phyloP scores from a whole-genome alignment of 495 filamentous ascomycete genomes.

The Aspergillus wentii region DNA sequence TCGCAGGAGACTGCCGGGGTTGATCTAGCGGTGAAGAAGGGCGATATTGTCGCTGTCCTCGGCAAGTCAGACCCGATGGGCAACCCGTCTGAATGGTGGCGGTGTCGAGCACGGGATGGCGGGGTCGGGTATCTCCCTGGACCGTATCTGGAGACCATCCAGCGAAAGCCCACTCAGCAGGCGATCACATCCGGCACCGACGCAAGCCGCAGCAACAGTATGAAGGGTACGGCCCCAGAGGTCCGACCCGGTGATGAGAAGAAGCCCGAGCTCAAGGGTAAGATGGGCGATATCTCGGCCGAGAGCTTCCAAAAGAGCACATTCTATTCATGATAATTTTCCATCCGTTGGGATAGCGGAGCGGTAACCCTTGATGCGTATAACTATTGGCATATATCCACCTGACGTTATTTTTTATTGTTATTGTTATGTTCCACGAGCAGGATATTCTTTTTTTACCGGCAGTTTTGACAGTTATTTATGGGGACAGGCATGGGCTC shows the following conservation, averaged over 20 bases:
- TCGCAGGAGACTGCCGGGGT: conserved; percentile 62
- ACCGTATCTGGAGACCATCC: conserved; percentile 81
- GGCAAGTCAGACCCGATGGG: conserved; percentile 90
- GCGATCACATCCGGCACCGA: conserved; percentile 43
- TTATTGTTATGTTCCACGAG: too few species aligned
- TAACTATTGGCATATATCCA: too few species aligned
- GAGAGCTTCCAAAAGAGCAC: conserved; percentile 90
- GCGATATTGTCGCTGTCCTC: conserved; percentile 91
- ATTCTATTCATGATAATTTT: conserved; percentile 59
- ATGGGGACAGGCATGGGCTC: too few species aligned
- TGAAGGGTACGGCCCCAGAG: conserved; percentile 45
- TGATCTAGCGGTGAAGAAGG: conserved; percentile 89
- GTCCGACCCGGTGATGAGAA: conserved; percentile 23
- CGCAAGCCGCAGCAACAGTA: conserved; percentile 50
- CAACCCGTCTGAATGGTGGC: conserved; percentile 94
- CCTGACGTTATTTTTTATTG: too few species aligned
- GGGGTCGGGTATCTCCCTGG: conserved; percentile 86
- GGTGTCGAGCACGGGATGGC: conserved; percentile 87
- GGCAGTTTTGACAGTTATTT: too few species aligned
- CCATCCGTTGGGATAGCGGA: too few species aligned
- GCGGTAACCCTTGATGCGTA: too few species aligned
- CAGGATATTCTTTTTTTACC: too few species aligned
- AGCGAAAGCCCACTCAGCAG: conserved; percentile 59
- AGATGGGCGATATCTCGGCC: conserved; percentile 60
- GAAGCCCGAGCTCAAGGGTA: conserved; percentile 40